Evolutionary conservation across 2,329 filamentous ascomycete species (phyloP).

Genomic region (Aspergillus alliaceus): DNA sequence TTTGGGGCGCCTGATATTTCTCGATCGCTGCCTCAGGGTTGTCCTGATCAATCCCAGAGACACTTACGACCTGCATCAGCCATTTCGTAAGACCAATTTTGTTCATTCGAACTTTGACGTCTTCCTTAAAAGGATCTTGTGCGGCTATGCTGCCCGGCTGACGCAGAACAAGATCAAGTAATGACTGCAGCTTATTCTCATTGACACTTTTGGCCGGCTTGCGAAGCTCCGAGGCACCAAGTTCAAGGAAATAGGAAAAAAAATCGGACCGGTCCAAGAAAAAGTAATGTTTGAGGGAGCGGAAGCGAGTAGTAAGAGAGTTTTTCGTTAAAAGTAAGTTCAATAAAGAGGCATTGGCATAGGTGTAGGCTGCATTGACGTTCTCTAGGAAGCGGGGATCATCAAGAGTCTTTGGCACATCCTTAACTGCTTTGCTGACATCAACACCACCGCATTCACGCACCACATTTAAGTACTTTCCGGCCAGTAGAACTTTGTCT

Average conservation of each 20-base stretch:
- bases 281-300: slow-evolving; percentile 97
- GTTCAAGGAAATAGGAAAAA: slow-evolving; percentile 95
- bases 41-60: slow-evolving; percentile 90
- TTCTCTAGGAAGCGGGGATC: slow-evolving; percentile 92
- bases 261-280: slow-evolving; percentile 98
- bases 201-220: slow-evolving; percentile 89
- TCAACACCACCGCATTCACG: slow-evolving; percentile 96
- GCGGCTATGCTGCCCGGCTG: slow-evolving; percentile 93
- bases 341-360: slow-evolving; percentile 91
- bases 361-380: slow-evolving; percentile 89
- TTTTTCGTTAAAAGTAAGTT: slow-evolving; percentile 90
- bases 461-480: slow-evolving; percentile 97
- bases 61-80: slow-evolving; percentile 93
- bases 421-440: slow-evolving; percentile 80
- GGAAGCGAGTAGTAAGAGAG: slow-evolving; percentile 79
- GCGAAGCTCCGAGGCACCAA: slow-evolving; percentile 82
- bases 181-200: slow-evolving; percentile 85
- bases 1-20: slow-evolving; percentile 69
- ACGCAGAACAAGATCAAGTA: slow-evolving; percentile 94
- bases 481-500: slow-evolving; percentile 90
- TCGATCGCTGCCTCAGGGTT: slow-evolving; percentile 62
- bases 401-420: slow-evolving; percentile 90
- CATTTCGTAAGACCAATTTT: slow-evolving; percentile 90
- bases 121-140: slow-evolving; percentile 95
- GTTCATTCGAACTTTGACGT: slow-evolving; percentile 97